Conservation (phyloP, 2,329 filamentous ascomycete genomes). For the Colletotrichum nymphaeae region DNA sequence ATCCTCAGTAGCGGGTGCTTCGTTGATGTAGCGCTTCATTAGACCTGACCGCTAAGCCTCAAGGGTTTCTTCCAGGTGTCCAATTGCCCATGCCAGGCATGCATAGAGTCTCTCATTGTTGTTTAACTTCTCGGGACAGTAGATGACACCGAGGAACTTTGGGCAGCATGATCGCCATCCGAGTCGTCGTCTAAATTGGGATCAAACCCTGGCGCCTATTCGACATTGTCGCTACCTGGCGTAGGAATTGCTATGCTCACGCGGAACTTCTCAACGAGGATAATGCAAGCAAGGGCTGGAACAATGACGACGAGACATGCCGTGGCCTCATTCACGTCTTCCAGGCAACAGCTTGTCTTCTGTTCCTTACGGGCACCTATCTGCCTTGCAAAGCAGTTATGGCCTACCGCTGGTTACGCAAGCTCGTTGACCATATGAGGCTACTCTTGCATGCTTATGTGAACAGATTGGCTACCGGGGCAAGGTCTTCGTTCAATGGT, state of each 20-base stretch:
- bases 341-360: background rate
- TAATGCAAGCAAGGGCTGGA: background rate
- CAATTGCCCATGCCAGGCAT: background rate
- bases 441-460: background rate
- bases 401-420: background rate
- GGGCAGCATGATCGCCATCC: background rate
- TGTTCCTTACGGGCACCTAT: background rate
- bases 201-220: background rate
- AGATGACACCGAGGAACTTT: background rate
- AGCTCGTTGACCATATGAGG: background rate
- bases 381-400: background rate
- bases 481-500: background rate
- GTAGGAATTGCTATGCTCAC: background rate
- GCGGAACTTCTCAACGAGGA: background rate
- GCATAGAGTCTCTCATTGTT: background rate
- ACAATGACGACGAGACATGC: background rate
- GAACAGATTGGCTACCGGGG: background rate
- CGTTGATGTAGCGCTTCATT: background rate
- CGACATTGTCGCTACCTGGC: background rate
- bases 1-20: background rate
- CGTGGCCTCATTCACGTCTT: background rate
- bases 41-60: background rate
- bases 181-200: background rate
- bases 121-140: background rate
- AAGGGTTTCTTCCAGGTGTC: background rate